Evolutionary conservation across 257 asterid species (phyloP), one percentile per base, ranked within the genome.

Genomic region (Plantago ovata): DNA sequence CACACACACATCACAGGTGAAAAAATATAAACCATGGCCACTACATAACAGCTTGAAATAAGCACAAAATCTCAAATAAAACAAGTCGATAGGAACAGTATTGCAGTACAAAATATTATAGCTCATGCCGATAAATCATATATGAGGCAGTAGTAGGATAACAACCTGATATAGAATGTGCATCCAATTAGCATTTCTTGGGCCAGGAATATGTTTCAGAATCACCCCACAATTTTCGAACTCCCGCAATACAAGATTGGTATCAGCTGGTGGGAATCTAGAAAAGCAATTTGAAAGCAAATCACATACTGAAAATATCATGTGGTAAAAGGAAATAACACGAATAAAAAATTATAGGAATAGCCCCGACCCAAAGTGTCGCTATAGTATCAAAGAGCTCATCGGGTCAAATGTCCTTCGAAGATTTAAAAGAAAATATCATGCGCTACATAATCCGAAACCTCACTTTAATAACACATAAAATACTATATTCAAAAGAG

Each of bases 181-280:
- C 95, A 89, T 93, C 99, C 99, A 93, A 64, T 93, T 93, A 66
- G 99, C 92, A 50, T 81, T 79, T 80, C 97, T 81, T 61, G 96
- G 96, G 46, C 99, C 99, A 60, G 97, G 92, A 77, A 93, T 75
- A 62, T 93, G 97, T 61, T 81, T 89, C 72, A 93, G 72, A 70
- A 93, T 87, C 66, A 84, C 70, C 43, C 99, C 97, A 51, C 86
- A 93, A 61, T 86, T 93, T 69, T 93, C 99, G 48, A 93, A 89
- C 77, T 93, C 99, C 68, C 96, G 69, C 79, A 89, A 56, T 41
- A 89, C 92, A 53, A 90, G 72, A 71, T 93, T 93, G 53, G 96
- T 93, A 69, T 93, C 99, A 52, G 79, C 89, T 14, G 97, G 96
- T 32, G 85, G 75, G 75, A 93, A 93, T 58, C 99, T 93, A 83